Evolutionary conservation across 106 monocot species (phyloP), one percentile per base, ranked within the genome.

Genomic region (Posidonia australis): DNA sequence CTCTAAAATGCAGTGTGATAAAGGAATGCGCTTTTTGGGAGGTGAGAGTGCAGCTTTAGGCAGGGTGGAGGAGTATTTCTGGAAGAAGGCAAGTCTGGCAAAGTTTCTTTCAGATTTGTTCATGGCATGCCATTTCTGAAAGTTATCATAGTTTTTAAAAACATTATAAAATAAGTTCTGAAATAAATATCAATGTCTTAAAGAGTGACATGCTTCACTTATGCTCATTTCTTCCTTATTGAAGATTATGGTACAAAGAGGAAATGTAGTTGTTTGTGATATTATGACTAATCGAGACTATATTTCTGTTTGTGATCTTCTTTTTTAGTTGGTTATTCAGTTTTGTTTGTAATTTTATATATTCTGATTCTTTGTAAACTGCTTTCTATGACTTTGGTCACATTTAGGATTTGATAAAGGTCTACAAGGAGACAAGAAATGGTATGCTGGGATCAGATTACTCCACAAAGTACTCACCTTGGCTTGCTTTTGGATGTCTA

Each of bases 381-480:
- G 0, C n/a, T 22, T 54, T 47, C 65, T 47, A 32, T 60, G 26
- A 54, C 44, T 32, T 22, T 7, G 5, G 7, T 36, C 53, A 12
- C 10, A 44, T 75, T 36, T 75, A 89, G 90, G 94, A 96, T 67
- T 58, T 84, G 58, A 21, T 96, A 64, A 86, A 65, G 62, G 76
- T 84, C 16, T 96, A 96, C 57, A 96, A 90, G 53, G 86, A 87
- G 68, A 96, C 84, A 69, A 89, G 94, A 69, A 96, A 96, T 74
- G 94, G 86, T 51, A 90, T 96, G 94, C 11, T 96, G 51, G 94
- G 94, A 31, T 58, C 90, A 61, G 84, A 96, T 71, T 96, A 96
- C 58, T 96, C 93, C 60, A 96, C 94, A 46, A 96, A 96, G 80
- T 96, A 90, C 70, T 89, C 90, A 6, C 90, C 94, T 51, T 96